Percentiles rank a stretch among this genome's conserved stretches.
Evolutionary conservation across 78 protist genomes (phyloP).

Genomic region (Dictyostelium capitatum): DNA sequence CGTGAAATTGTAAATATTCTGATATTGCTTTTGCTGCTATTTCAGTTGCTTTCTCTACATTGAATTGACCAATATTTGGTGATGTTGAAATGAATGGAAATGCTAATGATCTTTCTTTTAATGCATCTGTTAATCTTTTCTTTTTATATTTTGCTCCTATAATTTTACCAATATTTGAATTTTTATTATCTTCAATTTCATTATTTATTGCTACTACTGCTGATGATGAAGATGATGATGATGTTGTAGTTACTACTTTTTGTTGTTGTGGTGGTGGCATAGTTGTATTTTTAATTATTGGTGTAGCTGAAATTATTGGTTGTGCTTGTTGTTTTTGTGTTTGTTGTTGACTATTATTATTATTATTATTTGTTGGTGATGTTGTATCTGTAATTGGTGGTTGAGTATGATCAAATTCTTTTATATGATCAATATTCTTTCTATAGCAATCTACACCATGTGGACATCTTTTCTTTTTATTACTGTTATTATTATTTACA

Average conservation of each 20-base stretch:
- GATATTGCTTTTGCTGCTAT: slow-evolving; percentile 37
- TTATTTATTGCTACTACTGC: neutral
- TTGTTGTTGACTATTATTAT: neutral
- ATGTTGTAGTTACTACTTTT: slow-evolving; percentile 3
- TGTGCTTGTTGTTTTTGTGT: neutral
- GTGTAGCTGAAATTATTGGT: no score
- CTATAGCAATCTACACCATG: slow-evolving; percentile 24
- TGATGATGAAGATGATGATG: neutral
- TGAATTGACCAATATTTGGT: neutral
- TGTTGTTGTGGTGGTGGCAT: neutral
- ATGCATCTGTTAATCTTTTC: neutral
- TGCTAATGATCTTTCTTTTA: slow-evolving; percentile 36
- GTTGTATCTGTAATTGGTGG: neutral
- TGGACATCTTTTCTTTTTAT: neutral
- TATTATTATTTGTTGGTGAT: neutral
- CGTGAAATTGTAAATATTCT: slow-evolving; percentile 41
- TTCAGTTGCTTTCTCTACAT: slow-evolving; percentile 48
- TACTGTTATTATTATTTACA: neutral
- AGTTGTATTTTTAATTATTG: neutral
- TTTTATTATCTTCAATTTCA: neutral
- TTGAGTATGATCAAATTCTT: neutral
- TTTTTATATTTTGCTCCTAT: slow-evolving; percentile 50
- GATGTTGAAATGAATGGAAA: slow-evolving; percentile 66
- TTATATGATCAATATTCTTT: slow-evolving; percentile 8
- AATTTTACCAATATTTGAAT: slow-evolving; percentile 19